Base-by-base conservation (phyloP, 1,284 basidiomycete genomes). In the Chalciporus sp. region DNA sequence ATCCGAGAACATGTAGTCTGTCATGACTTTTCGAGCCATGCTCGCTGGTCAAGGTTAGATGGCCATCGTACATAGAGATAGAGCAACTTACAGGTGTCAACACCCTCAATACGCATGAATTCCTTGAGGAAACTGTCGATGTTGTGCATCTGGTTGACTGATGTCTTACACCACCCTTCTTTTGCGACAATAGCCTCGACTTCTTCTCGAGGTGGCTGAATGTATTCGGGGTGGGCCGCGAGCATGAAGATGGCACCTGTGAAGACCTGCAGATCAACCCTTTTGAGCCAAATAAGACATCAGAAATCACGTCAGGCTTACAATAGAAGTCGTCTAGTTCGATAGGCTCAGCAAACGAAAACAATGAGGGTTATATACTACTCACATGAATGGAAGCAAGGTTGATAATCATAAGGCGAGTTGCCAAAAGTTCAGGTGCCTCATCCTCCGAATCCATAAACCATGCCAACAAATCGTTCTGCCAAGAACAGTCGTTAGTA, bases 61-160 rank as follows among this genome's bases (percentile, higher is more conserved):
- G 23, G 6, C 2, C 23, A 23, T 23, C 2, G 6, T 3, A n/a
- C n/a, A n/a, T n/a, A n/a, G n/a, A n/a, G 23, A 23, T 23, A 23
- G 6, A 33, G 12, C 31, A 14, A 33, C 31, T 33, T 14, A 33
- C 31, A 4, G 17, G 17, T n/a, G 42, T 50, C 56, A 4, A 70
- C 46, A 0, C 71, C 69, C 31, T 70, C 61, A 16, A 72, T 42
- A 1, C 79, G 69, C 49, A 72, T 68, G 2, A 68, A 66, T 58
- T 82, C 80, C 42, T 67, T 72, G 23, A 82, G 29, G 61, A 81
- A 78, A 56, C 79, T 81, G 60, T 82, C 80, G 3, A 79, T 47
- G 54, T 73, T 76, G 45, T 58, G 61, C 75, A 81, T 76, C 47
- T 73, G 73, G 35, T 56, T 64, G 31, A 81, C 51, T 0, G 73